These are phyloP conservation scores for Herpetomonas samuelpessoai DNA, from an alignment of 208 protist genomes.

Conservation along the genomic window DNA sequence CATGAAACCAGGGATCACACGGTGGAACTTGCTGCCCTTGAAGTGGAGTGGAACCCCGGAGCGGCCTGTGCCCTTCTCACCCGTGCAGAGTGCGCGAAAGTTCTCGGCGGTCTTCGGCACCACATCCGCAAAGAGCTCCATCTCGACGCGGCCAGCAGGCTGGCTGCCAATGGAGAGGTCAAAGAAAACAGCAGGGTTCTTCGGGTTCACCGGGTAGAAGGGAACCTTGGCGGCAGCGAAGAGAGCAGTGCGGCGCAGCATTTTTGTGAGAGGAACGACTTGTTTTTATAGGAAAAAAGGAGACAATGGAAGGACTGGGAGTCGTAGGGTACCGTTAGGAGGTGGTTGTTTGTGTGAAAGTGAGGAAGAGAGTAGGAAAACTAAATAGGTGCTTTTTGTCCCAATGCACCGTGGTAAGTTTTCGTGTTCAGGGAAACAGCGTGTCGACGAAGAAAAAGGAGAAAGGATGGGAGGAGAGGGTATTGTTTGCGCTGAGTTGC, in stretches of 20 bases:
- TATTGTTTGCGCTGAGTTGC: no score
- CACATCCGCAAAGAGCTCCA: slow-evolving; percentile 89
- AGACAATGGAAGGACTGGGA: no score
- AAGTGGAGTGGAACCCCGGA: slow-evolving; percentile 92
- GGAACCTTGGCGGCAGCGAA: slow-evolving; percentile 61
- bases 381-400: no score
- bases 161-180: slow-evolving; percentile 91
- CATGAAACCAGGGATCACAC: slow-evolving; percentile 94
- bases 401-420: no score
- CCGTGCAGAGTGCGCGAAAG: slow-evolving; percentile 92
- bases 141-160: slow-evolving; percentile 83
- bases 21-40: slow-evolving; percentile 96
- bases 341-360: no score
- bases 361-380: no score
- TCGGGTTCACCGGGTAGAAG: slow-evolving; percentile 75
- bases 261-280: no score
- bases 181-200: slow-evolving; percentile 89
- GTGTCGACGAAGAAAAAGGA: no score
- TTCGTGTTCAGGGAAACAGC: no score
- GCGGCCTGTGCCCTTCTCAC: slow-evolving; percentile 84
- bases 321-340: no score
- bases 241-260: slow-evolving; percentile 46
- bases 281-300: no score
- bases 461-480: no score
- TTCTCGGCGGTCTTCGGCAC: slow-evolving; percentile 96